phyloP scores from a whole-genome alignment of 306 rosid species.

The Canavalia ensiformis region DNA sequence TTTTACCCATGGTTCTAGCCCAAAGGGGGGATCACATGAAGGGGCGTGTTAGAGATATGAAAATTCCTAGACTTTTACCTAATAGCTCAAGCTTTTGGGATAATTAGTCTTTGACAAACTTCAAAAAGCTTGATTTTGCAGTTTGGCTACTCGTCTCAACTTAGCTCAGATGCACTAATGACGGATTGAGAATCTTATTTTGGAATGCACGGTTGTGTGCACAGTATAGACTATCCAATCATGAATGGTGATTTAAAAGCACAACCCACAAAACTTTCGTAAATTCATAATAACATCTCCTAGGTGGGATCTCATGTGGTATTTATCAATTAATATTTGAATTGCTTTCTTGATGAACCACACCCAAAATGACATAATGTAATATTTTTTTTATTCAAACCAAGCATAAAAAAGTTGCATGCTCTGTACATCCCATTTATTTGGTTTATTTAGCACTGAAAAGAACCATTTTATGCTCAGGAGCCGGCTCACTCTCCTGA shows the following conservation, averaged over 20 bases:
- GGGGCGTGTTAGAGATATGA: neutral
- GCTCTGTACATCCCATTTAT: conserved; percentile 18
- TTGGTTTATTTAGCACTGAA: conserved; percentile 29
- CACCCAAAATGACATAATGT: neutral
- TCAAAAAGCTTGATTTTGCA: conserved; percentile 12
- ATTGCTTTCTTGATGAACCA: conserved; percentile 20
- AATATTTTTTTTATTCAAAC: conserved; percentile 12
- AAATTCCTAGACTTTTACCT: neutral
- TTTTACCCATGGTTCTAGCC: conserved; percentile 6
- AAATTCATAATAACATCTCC: neutral
- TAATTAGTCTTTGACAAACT: neutral
- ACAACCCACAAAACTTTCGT: conserved; percentile 3
- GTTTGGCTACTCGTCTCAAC: neutral
- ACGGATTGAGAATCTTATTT: neutral
- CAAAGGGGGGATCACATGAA: neutral
- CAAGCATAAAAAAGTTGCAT: conserved; percentile 5
- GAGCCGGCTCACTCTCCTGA: conserved; percentile 48
- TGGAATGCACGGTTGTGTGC: conserved; percentile 21
- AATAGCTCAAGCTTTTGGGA: neutral
- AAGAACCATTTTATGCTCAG: conserved; percentile 46
- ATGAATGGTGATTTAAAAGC: conserved; percentile 30
- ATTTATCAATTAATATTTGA: conserved; percentile 1
- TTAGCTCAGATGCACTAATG: conserved; percentile 16
- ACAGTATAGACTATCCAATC: conserved; percentile 25
- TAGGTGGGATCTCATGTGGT: neutral